These are phyloP conservation scores for Populus hybrid DNA, from an alignment of 441 rosid genomes.

Conservation along the genomic window DNA sequence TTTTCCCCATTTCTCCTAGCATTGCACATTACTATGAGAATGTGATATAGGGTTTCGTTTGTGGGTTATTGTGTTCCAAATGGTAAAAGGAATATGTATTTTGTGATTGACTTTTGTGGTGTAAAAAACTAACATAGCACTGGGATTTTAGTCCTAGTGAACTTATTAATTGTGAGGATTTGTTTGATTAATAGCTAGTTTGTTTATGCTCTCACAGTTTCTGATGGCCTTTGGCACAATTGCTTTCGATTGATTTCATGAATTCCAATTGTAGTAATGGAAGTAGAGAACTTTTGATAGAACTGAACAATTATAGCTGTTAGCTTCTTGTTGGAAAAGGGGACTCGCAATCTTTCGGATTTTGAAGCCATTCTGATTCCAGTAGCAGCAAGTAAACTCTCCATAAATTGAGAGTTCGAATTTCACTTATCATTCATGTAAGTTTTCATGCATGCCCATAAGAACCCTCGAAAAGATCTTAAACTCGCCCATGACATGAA, in stretches of 20 bases:
- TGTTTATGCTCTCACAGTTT: not conserved
- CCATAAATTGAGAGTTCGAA: too few relatives aligned
- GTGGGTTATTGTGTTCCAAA: conserved; percentile 11
- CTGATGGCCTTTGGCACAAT: not conserved
- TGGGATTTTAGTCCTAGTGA: conserved; percentile 16
- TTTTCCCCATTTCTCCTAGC: not conserved
- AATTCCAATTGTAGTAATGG: not conserved
- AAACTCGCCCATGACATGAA: too few relatives aligned
- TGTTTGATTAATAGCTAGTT: conserved; percentile 9
- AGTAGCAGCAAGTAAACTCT: too few relatives aligned
- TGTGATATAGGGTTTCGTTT: conserved; percentile 12
- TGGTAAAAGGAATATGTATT: conserved; percentile 6
- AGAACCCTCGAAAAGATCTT: too few relatives aligned
- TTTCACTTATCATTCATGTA: too few relatives aligned
- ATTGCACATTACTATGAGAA: not conserved
- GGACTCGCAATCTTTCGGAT: too few relatives aligned
- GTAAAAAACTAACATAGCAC: conserved; percentile 17
- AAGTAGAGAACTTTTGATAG: not conserved
- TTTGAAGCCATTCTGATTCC: too few relatives aligned
- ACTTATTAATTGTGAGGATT: conserved; percentile 15
- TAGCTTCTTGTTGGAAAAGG: too few relatives aligned
- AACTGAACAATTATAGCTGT: not conserved
- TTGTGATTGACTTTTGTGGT: conserved; percentile 21
- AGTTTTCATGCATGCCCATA: too few relatives aligned
- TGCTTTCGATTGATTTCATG: not conserved